Evolutionary conservation across 352 stramenopile species (phyloP).

Genomic region (Globisporangium nodosum): DNA sequence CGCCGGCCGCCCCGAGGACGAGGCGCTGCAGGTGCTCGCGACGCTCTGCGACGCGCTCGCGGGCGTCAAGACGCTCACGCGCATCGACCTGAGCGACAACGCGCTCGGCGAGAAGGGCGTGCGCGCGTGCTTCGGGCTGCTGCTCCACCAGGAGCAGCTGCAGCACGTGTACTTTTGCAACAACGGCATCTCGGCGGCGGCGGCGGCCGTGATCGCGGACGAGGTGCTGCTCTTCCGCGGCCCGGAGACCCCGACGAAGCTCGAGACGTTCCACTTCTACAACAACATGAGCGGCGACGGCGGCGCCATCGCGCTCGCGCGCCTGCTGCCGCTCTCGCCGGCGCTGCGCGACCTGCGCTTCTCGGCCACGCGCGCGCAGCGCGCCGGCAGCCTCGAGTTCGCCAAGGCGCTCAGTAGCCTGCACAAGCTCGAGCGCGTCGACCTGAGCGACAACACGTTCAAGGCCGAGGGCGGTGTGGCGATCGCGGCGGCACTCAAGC

Average conservation of each 20-base stretch:
- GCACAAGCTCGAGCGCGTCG: constrained; percentile 74
- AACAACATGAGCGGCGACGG: constrained; percentile 97
- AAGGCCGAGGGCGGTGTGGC: constrained; percentile 73
- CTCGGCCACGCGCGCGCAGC: constrained; percentile 88
- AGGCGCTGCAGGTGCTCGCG: constrained; percentile 76
- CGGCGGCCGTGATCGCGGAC: constrained; percentile 82
- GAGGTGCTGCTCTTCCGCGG: constrained; percentile 85
- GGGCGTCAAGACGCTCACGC: constrained; percentile 64
- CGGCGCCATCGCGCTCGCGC: constrained; percentile 83
- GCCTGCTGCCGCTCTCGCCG: constrained; percentile 84
- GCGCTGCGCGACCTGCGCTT: constrained; percentile 90
- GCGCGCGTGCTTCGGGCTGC: constrained; percentile 83
- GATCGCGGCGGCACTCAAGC: constrained; percentile 81
- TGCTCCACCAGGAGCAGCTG: constrained; percentile 76
- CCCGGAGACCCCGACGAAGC: constrained; percentile 59
- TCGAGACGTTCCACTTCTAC: constrained; percentile 94
- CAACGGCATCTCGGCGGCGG: constrained; percentile 90
- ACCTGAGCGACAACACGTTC: constrained; percentile 95
- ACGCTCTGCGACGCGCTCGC: constrained; percentile 73
- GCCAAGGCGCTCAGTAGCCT: constrained; percentile 71
- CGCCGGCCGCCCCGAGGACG: constrained; percentile 70
- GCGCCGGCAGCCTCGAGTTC: constrained; percentile 84
- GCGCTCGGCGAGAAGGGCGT: constrained; percentile 93
- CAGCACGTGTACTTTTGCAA: constrained; percentile 92
- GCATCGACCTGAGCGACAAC: constrained; percentile 93